Conservation (phyloP, 2,329 filamentous ascomycete species). For the Alternaria panax region DNA sequence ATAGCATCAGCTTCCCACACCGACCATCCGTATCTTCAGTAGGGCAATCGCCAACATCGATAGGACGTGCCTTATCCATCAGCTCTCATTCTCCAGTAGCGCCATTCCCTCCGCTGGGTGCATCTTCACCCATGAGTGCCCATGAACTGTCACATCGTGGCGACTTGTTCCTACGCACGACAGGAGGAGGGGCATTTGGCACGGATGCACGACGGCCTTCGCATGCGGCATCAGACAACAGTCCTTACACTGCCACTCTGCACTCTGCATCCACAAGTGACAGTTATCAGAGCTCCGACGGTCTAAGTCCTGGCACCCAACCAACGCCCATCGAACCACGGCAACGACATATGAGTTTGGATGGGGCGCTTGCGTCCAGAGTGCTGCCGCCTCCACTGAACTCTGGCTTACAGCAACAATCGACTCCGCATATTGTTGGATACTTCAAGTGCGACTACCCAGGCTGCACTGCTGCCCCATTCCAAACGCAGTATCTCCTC, state of each 20-base stretch:
- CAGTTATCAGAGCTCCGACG: slow-evolving; percentile 49
- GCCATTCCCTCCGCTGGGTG: slow-evolving; percentile 40
- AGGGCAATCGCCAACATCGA: slow-evolving; percentile 46
- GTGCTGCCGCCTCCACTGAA: slow-evolving; percentile 43
- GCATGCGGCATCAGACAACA: slow-evolving; percentile 46
- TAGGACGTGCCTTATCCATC: slow-evolving; percentile 43
- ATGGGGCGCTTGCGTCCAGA: slow-evolving; percentile 38
- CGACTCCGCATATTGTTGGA: slow-evolving; percentile 38
- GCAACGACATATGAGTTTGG: slow-evolving; percentile 41
- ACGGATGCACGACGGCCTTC: slow-evolving; percentile 42
- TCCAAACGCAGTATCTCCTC: slow-evolving; percentile 78
- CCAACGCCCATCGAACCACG: slow-evolving; percentile 39
- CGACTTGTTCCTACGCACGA: slow-evolving; percentile 44
- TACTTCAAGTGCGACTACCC: slow-evolving; percentile 63
- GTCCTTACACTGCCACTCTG: slow-evolving; percentile 43
- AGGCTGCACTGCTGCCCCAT: slow-evolving; percentile 75
- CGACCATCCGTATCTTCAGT: slow-evolving; percentile 48
- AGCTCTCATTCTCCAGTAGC: slow-evolving; percentile 43
- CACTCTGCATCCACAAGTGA: slow-evolving; percentile 43
- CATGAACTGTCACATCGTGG: slow-evolving; percentile 36
- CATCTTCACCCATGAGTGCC: slow-evolving; percentile 43
- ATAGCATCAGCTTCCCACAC: slow-evolving; percentile 39
- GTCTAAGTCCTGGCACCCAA: slow-evolving; percentile 40
- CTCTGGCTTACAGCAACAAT: slow-evolving; percentile 36
- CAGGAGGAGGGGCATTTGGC: slow-evolving; percentile 39